Evolutionary conservation across 1,139 yeast species (phyloP).

Genomic region (Arxiozyma telluris): DNA sequence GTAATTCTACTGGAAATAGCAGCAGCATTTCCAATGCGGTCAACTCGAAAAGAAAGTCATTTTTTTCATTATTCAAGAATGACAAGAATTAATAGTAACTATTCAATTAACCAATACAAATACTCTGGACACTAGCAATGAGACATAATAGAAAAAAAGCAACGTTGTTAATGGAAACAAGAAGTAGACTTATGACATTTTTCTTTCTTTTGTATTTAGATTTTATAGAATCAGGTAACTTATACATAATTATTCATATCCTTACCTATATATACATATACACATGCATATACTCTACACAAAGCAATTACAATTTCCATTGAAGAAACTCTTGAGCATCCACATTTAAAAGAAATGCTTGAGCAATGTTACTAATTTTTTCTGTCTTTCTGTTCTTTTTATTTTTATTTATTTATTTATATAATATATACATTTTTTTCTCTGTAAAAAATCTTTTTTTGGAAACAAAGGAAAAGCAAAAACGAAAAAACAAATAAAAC

Average conservation of each 20-base stretch:
- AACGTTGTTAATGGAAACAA: background rate
- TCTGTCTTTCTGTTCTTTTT: too few relatives aligned
- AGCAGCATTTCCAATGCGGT: slow-evolving; percentile 2
- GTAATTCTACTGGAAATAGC: background rate
- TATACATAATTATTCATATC: background rate
- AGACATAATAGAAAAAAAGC: background rate
- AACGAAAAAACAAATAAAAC: too few relatives aligned
- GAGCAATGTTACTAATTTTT: too few relatives aligned
- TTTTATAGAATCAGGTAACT: background rate
- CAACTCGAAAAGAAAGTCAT: slow-evolving; percentile 7
- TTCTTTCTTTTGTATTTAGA: background rate
- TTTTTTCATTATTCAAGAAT: slow-evolving; percentile 13
- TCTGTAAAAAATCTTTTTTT: too few relatives aligned
- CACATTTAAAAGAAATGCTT: too few relatives aligned
- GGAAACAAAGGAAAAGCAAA: too few relatives aligned
- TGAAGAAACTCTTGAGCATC: background rate
- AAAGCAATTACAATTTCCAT: background rate
- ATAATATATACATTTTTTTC: too few relatives aligned
- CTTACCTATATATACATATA: background rate
- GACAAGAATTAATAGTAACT: slow-evolving; percentile 14
- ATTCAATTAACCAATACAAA: background rate
- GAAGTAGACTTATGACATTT: background rate
- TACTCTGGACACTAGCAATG: background rate
- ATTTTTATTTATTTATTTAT: too few relatives aligned
- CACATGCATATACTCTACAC: background rate